Base-by-base conservation (phyloP, 2,329 filamentous ascomycete genomes). In the Curvularia lunata region DNA sequence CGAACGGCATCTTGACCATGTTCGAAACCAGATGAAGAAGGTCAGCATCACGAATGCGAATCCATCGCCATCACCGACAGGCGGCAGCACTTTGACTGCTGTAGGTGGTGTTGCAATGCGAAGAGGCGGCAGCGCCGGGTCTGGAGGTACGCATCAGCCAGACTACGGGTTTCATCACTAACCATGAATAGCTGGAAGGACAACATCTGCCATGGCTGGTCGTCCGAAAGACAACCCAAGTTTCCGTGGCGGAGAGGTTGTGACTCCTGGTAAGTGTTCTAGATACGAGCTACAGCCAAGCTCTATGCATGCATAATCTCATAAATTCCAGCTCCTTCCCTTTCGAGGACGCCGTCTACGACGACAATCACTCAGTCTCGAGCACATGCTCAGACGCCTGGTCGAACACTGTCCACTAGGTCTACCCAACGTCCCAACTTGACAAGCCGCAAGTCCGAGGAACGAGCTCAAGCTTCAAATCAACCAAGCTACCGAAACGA, bases 1-100 rank as follows among this genome's bases (percentile, higher is more conserved):
- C 72, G 93, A 98, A 74, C 85, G 91, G 50, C 92, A 98, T 79
- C 85, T 96, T 27, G 91, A 91, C 0, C 92, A 97, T 74, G 91
- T 98, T 47, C 87, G 91, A 65, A 92, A 91, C 19, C 92, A 97
- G 78, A 92, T 98, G 81, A 87, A 91, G 61, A 95, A 89, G 72
- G 86, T 88, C 42, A 86, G 85, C 2, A 84, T 79, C 55, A 86
- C 86, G 3, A 78, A 81, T 18, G 82, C 83, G 1, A 82, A 84
- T 1, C 87, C 87, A 1, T 86, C 87, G 2, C 56, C 66, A 46
- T 62, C 64, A 27, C 64, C 65, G 9, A 57, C 62, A n/a, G 61
- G 62, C 19, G 66, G 65, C 21, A 85, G 84, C 16, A 81, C 82
- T 30, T 75, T 81, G 28, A 61, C 64, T 32, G 61, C 69, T 55